phyloP scores from a whole-genome alignment of 495 filamentous ascomycete genomes.

The Neurospora sp. region DNA sequence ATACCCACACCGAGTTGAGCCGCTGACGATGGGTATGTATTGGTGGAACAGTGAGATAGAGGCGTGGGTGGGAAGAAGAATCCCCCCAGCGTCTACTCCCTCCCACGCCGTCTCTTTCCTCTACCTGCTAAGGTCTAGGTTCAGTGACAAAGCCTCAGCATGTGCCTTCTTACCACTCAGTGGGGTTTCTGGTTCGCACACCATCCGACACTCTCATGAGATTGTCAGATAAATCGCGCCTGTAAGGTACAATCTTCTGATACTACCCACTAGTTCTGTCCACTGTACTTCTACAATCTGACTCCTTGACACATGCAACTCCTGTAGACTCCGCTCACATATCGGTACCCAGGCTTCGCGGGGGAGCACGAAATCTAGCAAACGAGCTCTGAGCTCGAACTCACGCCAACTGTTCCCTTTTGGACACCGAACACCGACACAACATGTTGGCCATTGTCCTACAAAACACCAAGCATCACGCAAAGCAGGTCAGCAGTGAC shows the following conservation, averaged over 20 bases:
- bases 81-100: neutral
- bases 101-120: neutral
- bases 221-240: neutral
- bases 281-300: neutral
- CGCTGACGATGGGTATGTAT: neutral
- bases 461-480: neutral
- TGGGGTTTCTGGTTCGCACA: neutral
- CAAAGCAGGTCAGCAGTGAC: neutral
- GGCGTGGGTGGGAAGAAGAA: neutral
- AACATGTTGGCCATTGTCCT: neutral
- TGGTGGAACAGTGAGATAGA: neutral
- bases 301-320: neutral
- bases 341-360: neutral
- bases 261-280: neutral
- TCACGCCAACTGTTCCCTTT: neutral
- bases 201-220: neutral
- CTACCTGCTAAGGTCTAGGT: neutral
- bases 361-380: neutral
- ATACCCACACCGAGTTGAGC: neutral
- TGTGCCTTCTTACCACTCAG: neutral
- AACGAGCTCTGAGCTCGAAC: neutral
- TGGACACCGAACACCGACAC: neutral
- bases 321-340: neutral
- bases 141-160: neutral
- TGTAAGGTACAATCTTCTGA: neutral